phyloP scores from a whole-genome alignment of 2,329 filamentous ascomycete genomes.

The Aspergillus caelatus region DNA sequence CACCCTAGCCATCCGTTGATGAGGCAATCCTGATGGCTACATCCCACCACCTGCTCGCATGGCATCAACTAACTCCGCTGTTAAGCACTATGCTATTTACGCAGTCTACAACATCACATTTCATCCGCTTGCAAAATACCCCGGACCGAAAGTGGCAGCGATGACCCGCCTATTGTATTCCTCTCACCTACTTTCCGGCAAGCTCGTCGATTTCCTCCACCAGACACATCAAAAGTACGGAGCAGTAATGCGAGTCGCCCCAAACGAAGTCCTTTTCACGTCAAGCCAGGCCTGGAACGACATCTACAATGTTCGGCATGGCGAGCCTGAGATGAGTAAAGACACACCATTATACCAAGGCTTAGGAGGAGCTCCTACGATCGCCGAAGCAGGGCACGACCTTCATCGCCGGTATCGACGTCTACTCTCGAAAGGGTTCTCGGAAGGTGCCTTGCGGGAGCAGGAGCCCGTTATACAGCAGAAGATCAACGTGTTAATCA shows the following conservation, averaged over 20 bases:
- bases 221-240: neutral
- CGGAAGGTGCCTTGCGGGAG: conserved; percentile 34
- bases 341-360: neutral
- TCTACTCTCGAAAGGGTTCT: conserved; percentile 39
- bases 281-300: neutral
- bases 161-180: neutral
- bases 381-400: conserved; percentile 23
- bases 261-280: neutral
- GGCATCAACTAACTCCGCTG: neutral
- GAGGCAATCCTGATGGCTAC: neutral
- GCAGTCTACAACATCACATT: neutral
- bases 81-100: neutral
- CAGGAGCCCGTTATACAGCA: conserved; percentile 37
- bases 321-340: neutral
- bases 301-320: neutral
- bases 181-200: neutral
- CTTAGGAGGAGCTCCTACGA: neutral
- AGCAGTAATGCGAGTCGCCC: neutral
- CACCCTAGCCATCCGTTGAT: neutral
- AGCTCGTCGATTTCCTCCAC: neutral
- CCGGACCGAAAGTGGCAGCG: neutral
- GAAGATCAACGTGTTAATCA: conserved; percentile 34
- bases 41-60: too few species aligned
- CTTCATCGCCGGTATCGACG: conserved; percentile 35
- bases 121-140: neutral